Conservation (phyloP, 208 protist genomes). For the Leishmania mexicana region DNA sequence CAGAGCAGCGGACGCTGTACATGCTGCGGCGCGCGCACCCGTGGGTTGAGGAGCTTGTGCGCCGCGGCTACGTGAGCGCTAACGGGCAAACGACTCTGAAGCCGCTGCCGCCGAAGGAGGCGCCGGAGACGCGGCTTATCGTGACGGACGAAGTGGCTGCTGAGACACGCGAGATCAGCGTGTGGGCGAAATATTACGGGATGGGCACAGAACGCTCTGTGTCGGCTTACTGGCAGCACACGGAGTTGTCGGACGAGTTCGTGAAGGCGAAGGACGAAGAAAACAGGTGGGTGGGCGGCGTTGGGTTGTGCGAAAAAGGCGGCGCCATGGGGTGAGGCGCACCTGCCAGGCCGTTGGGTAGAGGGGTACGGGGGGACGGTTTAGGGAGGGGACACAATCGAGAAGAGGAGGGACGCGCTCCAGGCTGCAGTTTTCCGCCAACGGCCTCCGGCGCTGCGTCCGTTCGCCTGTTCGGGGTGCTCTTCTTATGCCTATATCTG, state of each 20-base stretch:
- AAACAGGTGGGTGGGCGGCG: slow-evolving; percentile 59
- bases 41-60: slow-evolving; percentile 43
- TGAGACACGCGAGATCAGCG: slow-evolving; percentile 27
- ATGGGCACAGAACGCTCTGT: slow-evolving; percentile 53
- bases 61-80: slow-evolving; percentile 13
- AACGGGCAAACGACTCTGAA: slow-evolving; percentile 18
- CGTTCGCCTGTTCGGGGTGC: background rate
- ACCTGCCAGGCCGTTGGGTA: background rate
- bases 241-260: slow-evolving; percentile 63
- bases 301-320: slow-evolving; percentile 36
- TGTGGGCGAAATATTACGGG: slow-evolving; percentile 53
- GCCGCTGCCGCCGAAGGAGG: slow-evolving; percentile 25
- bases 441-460: background rate
- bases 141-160: slow-evolving; percentile 47
- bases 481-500: background rate
- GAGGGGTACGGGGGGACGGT: background rate
- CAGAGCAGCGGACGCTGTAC: slow-evolving; percentile 53
- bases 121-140: slow-evolving; percentile 37
- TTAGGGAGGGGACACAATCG: background rate
- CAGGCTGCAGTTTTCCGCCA: background rate
- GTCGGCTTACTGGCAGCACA: slow-evolving; percentile 68
- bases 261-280: slow-evolving; percentile 64
- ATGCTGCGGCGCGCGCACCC: slow-evolving; percentile 50
- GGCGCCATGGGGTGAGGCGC: background rate
- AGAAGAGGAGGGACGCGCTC: background rate